Percentiles rank a stretch among this genome's conserved stretches.
Conservation (phyloP, 2,329 filamentous ascomycete species). For the Cucurbitaria berberidis region DNA sequence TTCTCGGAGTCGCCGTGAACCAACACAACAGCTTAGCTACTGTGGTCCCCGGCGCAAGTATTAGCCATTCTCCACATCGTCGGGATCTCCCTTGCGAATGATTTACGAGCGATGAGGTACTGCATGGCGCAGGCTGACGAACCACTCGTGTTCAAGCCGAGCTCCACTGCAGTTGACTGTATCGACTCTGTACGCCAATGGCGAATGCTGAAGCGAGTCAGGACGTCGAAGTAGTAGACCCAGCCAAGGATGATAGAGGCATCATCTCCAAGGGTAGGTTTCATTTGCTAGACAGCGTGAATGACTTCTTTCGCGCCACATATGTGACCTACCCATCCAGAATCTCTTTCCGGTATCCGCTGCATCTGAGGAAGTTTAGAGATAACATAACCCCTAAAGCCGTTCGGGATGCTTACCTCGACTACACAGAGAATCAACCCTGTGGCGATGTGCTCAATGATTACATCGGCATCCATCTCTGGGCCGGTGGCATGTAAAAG, state of each 20-base stretch:
- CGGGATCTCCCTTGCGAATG: constrained; percentile 1
- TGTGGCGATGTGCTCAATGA: constrained; percentile 4
- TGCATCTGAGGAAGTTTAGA: constrained; percentile 3
- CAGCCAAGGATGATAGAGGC: constrained; percentile 4
- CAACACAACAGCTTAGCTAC: no score
- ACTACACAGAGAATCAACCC: constrained; percentile 6
- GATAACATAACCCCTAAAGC: neutral
- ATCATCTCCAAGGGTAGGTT: neutral
- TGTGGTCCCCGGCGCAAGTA: no score
- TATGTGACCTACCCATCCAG: constrained; percentile 8
- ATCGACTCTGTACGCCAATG: constrained; percentile 18
- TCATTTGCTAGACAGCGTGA: neutral
- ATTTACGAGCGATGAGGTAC: constrained; percentile 1
- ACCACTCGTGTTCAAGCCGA: constrained; percentile 3
- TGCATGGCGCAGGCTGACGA: constrained; percentile 1
- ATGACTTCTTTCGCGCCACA: constrained; percentile 6
- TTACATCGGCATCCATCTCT: neutral
- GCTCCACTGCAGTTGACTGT: neutral
- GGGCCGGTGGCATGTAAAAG: neutral
- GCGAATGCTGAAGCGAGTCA: constrained; percentile 12
- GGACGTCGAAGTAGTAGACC: constrained; percentile 13
- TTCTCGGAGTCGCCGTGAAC: no score
- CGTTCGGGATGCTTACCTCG: neutral
- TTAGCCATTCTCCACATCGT: no score
- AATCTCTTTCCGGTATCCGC: neutral